A percentile compares a stretch with the other conserved stretches of the same genome.
Evolutionary conservation across 2,329 filamentous ascomycete genomes (phyloP).

Genomic region (Penicillium sp.): DNA sequence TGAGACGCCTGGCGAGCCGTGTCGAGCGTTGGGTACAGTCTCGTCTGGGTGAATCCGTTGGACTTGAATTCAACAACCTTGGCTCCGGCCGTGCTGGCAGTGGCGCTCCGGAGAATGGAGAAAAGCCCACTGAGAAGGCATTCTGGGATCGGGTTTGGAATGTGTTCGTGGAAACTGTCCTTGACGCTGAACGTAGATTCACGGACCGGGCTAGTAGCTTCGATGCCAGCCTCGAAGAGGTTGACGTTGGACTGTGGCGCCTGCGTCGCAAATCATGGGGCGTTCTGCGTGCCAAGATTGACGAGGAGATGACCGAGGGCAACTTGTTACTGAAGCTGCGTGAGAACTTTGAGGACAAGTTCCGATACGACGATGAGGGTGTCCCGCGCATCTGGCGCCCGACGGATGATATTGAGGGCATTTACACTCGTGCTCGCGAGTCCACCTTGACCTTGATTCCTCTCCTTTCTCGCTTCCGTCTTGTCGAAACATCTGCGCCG

Average conservation of each 20-base stretch:
- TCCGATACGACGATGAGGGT: slow-evolving; percentile 92
- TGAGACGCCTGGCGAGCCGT: slow-evolving; percentile 85
- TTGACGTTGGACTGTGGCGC: slow-evolving; percentile 89
- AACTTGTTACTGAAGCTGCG: slow-evolving; percentile 93
- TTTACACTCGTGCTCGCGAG: slow-evolving; percentile 89
- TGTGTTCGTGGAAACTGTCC: slow-evolving; percentile 78
- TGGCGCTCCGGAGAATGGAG: slow-evolving; percentile 75
- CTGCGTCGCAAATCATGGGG: slow-evolving; percentile 93
- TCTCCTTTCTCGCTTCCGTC: slow-evolving; percentile 78
- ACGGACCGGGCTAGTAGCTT: slow-evolving; percentile 88
- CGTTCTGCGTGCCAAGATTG: slow-evolving; percentile 83
- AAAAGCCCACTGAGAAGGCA: slow-evolving; percentile 76
- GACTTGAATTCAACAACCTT: slow-evolving; percentile 93
- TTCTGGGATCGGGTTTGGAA: slow-evolving; percentile 96
- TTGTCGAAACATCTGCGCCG: slow-evolving; percentile 70
- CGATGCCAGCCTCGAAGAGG: slow-evolving; percentile 86
- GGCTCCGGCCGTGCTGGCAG: slow-evolving; percentile 82
- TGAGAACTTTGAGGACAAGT: slow-evolving; percentile 99
- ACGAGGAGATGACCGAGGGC: slow-evolving; percentile 97
- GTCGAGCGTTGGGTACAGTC: slow-evolving; percentile 94
- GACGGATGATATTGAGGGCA: slow-evolving; percentile 92
- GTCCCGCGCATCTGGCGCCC: slow-evolving; percentile 97
- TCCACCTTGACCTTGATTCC: slow-evolving; percentile 90
- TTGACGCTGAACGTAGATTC: slow-evolving; percentile 83
- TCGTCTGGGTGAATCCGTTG: slow-evolving; percentile 81